Evolutionary conservation across 2,329 filamentous ascomycete species (phyloP).

Genomic region (Paramyrothecium roridum): DNA sequence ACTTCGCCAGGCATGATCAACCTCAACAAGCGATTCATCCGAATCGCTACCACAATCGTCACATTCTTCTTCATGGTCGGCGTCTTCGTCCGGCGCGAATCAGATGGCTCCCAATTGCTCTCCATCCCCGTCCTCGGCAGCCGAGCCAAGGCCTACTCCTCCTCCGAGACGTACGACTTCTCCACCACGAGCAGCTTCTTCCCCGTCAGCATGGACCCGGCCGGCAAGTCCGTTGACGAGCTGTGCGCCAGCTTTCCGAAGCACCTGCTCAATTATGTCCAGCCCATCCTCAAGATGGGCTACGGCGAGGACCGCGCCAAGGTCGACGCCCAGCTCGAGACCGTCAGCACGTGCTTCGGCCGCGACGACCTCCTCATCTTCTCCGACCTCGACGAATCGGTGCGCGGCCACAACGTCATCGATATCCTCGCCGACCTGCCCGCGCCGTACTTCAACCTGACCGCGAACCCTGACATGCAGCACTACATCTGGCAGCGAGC

Average conservation of each 20-base stretch:
- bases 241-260: constrained; percentile 28
- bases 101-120: background rate
- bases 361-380: constrained; percentile 41
- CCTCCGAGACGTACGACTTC: constrained; percentile 23
- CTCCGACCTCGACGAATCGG: constrained; percentile 45
- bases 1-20: constrained; percentile 15
- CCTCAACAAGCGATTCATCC: constrained; percentile 27
- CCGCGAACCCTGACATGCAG: constrained; percentile 30
- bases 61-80: constrained; percentile 14
- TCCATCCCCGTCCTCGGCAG: constrained; percentile 5
- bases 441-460: constrained; percentile 26
- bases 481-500: constrained; percentile 37
- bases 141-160: constrained; percentile 11
- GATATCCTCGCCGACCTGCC: constrained; percentile 46
- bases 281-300: constrained; percentile 30
- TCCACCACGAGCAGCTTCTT: constrained; percentile 24
- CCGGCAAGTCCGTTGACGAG: constrained; percentile 17
- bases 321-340: constrained; percentile 42
- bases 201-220: constrained; percentile 22
- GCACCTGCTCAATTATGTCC: constrained; percentile 24
- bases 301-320: constrained; percentile 23
- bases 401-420: constrained; percentile 38
- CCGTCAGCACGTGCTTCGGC: constrained; percentile 48
- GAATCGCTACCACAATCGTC: constrained; percentile 20
- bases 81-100: background rate